Conservation (phyloP, 2,329 filamentous ascomycete genomes). For the Trichoderma koningii region DNA sequence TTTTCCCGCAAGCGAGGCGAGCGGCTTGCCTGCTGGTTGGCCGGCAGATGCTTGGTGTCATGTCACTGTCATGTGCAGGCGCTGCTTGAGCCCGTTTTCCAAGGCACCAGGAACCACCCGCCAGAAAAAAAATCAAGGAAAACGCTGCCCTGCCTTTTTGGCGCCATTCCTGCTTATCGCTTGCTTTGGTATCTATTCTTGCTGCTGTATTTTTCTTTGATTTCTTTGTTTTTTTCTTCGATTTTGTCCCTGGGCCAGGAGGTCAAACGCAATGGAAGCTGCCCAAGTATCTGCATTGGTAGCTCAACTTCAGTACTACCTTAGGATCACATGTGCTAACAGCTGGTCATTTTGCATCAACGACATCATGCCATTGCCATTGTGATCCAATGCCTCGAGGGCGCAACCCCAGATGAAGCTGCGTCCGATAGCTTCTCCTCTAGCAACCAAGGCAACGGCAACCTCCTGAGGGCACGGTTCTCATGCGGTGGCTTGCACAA, state of each 20-base stretch:
- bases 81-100: conserved; percentile 7
- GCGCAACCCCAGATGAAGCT: background rate
- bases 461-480: background rate
- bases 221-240: too few relatives aligned
- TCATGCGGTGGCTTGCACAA: conserved; percentile 4
- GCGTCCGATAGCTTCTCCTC: background rate
- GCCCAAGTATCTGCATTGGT: too few relatives aligned
- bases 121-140: background rate
- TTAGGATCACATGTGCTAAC: background rate
- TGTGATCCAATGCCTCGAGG: conserved; percentile 11
- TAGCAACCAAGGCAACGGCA: background rate
- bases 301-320: too few relatives aligned
- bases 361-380: background rate
- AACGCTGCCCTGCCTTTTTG: background rate
- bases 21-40: conserved; percentile 14
- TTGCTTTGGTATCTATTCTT: background rate
- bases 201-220: background rate
- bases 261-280: too few relatives aligned
- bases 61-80: conserved; percentile 18
- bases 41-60: conserved; percentile 19
- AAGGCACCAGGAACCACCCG: conserved; percentile 24
- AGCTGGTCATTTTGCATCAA: background rate
- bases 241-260: too few relatives aligned
- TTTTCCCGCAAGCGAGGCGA: conserved; percentile 20
- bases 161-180: background rate